phyloP scores from a whole-genome alignment of 2,329 filamentous ascomycete genomes.

The Trichothecium roseum region DNA sequence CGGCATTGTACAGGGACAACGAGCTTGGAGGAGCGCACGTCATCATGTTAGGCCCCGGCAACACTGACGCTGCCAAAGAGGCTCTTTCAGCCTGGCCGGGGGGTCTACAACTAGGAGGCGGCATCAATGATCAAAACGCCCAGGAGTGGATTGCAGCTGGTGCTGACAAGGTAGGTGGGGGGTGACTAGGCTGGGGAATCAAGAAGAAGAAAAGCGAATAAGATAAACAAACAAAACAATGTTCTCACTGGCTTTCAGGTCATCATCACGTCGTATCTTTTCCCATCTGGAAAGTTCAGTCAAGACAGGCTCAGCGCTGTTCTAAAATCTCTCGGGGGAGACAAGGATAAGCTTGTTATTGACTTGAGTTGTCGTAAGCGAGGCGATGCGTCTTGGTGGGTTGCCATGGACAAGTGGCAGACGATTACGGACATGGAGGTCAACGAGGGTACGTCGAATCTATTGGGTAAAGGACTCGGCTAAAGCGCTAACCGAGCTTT shows the following conservation, averaged over 20 bases:
- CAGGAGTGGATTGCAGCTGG: conserved; percentile 76
- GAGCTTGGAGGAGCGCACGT: conserved; percentile 74
- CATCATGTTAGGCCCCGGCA: conserved; percentile 90
- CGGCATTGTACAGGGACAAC: conserved; percentile 68
- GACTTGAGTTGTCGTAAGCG: conserved; percentile 83
- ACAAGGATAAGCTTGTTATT: conserved; percentile 78
- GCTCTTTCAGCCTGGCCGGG: conserved; percentile 70
- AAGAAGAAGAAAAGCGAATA: not conserved
- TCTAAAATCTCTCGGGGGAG: conserved; percentile 59
- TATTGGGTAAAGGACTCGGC: not conserved
- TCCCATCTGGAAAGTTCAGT: conserved; percentile 75
- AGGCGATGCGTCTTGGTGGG: conserved; percentile 68
- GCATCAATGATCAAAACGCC: conserved; percentile 80
- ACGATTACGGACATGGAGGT: conserved; percentile 95
- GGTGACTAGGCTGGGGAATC: not conserved
- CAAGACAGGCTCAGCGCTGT: conserved; percentile 65
- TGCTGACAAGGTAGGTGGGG: conserved; percentile 64
- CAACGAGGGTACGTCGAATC: conserved; percentile 65
- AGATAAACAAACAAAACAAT: not conserved
- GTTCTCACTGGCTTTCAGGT: conserved; percentile 48
- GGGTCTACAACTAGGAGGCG: conserved; percentile 84
- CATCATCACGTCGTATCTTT: conserved; percentile 93
- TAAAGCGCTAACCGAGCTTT: not conserved
- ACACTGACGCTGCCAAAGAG: conserved; percentile 68
- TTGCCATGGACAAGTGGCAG: conserved; percentile 99